phyloP scores from a whole-genome alignment of 1,139 yeast species.

The Geotrichum aggregatum region DNA sequence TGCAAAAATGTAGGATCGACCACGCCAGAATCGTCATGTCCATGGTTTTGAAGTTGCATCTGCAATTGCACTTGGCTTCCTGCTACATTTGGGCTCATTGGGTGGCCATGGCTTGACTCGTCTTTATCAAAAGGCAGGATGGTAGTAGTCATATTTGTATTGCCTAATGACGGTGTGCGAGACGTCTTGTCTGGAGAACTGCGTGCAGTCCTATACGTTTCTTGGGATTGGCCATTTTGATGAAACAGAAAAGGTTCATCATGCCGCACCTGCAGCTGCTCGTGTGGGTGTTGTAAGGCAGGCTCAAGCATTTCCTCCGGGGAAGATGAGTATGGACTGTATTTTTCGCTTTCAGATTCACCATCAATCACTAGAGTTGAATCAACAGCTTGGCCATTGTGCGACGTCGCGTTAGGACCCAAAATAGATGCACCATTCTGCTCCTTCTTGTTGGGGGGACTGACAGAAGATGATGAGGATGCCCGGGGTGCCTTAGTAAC shows the following conservation, averaged over 20 bases:
- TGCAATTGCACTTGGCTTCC: not conserved
- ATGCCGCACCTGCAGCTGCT: not conserved
- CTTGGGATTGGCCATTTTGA: too few species aligned
- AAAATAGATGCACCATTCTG: too few species aligned
- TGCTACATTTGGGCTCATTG: not conserved
- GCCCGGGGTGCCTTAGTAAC: not conserved
- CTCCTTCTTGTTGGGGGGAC: not conserved
- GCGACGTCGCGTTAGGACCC: too few species aligned
- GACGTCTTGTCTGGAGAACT: too few species aligned
- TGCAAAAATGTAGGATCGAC: not conserved
- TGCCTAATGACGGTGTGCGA: too few species aligned
- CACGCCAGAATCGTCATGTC: not conserved
- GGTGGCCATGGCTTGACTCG: too few species aligned
- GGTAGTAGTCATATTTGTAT: too few species aligned
- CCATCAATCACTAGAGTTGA: slow-evolving; percentile 10
- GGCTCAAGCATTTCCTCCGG: slow-evolving; percentile 3
- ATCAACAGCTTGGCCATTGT: not conserved
- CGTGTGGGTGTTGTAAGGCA: not conserved
- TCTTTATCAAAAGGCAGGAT: too few species aligned
- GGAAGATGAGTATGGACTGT: slow-evolving; percentile 24
- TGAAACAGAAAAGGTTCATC: not conserved
- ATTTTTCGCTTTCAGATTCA: slow-evolving; percentile 28
- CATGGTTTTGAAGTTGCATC: not conserved
- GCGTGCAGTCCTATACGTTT: too few species aligned
- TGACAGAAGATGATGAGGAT: slow-evolving; percentile 7